Evolutionary conservation across 192 early-diverging fungal genomes (phyloP), one percentile per base, ranked within the genome.

Genomic region (Backusella macrospora): DNA sequence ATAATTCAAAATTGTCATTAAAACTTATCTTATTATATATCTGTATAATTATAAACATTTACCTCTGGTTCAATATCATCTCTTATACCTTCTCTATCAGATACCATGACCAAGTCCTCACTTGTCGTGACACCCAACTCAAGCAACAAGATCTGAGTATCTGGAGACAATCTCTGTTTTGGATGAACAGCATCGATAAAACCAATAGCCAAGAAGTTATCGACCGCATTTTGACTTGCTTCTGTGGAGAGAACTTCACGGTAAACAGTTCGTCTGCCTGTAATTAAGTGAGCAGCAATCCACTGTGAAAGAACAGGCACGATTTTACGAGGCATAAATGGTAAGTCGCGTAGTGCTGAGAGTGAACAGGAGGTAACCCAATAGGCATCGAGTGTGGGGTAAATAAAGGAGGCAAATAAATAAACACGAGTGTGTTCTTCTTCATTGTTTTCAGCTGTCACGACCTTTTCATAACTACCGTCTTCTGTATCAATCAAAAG

Each of bases 281-380:
- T 78, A n/a, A 82, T 75, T 37, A 82, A 70, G 42, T 82, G 80
- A 5, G 80, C 74, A 4, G 80, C 80, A 73, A 82, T 82, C 80
- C 80, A 82, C 44, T 82, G 80, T 1, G 73, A 66, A 26, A 82
- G 70, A 9, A 78, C 67, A 52, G 80, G 80, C 3, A 78, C 80
- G n/a, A 76, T 73, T 39, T 82, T 82, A 14, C 76, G 80, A 14
- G 80, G 80, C 55, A 82, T 78, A 49, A 73, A 82, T 15, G 77
- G 77, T 21, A 82, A 63, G 34, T 78, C 77, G 44, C 73, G 76
- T 26, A 82, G 73, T 34, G 76, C 80, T 0, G 80, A 82, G n/a
- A 82, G 66, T 13, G 80, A 82, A 14, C 80, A 82, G n/a, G 77
- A 72, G 0, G 80, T 82, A 40, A 82, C 75, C 80, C 80, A 82